A percentile compares a stretch with the other conserved stretches of the same genome.
Evolutionary conservation across 2,329 filamentous ascomycete genomes (phyloP).

Genomic region (Pseudogymnoascus sp.): DNA sequence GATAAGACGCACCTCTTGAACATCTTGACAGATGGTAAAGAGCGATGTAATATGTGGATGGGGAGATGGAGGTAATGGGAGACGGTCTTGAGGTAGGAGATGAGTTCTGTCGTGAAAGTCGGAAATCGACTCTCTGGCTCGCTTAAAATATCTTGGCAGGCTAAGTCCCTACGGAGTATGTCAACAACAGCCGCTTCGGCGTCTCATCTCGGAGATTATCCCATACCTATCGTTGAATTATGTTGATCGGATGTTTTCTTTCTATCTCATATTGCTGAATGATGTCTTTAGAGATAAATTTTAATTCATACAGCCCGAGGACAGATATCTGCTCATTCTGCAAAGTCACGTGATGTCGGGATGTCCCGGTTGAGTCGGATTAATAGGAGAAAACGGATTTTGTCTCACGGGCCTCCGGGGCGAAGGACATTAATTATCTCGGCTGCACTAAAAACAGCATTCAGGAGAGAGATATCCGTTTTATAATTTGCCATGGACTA

Average conservation of each 20-base stretch:
- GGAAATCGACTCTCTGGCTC: constrained; percentile 10
- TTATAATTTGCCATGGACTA: background rate
- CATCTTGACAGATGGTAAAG: constrained; percentile 66
- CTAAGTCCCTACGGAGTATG: constrained; percentile 1
- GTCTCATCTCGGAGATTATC: background rate
- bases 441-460: constrained; percentile 1
- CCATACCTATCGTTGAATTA: background rate
- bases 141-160: constrained; percentile 10
- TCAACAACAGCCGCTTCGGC: constrained; percentile 2
- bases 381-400: constrained; percentile 10
- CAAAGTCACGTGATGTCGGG: constrained; percentile 6
- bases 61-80: constrained; percentile 43
- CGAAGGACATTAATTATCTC: background rate
- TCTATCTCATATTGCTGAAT: background rate
- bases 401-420: background rate
- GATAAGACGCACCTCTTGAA: constrained; percentile 64
- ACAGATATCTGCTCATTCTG: background rate
- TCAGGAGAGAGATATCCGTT: constrained; percentile 4
- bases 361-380: constrained; percentile 6
- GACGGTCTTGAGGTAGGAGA: constrained; percentile 11
- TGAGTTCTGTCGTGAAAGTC: constrained; percentile 11
- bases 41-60: constrained; percentile 52
- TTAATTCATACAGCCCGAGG: background rate
- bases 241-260: background rate
- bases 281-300: constrained; percentile 4